Evolutionary conservation across 73 alveolate species (phyloP).

Genomic region (Tetrahymena malaccensis): DNA sequence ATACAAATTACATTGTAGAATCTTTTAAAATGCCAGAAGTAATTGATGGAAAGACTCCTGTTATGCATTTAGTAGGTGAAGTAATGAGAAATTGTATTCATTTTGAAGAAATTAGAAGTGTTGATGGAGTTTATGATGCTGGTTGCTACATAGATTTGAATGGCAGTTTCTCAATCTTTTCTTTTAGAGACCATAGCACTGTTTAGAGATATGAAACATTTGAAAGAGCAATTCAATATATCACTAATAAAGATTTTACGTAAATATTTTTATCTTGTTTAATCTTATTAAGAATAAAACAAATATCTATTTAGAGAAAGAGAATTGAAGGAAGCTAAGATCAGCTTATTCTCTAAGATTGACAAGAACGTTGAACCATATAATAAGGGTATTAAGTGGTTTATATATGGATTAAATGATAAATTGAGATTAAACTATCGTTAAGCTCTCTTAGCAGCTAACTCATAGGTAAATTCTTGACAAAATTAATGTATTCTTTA

Average conservation of each 20-base stretch:
- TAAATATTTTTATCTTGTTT: background rate
- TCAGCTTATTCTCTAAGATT: background rate
- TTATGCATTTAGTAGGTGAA: slow-evolving; percentile 29
- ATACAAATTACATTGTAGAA: slow-evolving; percentile 52
- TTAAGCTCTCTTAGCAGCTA: background rate
- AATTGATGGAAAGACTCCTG: slow-evolving; percentile 26
- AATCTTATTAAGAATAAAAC: background rate
- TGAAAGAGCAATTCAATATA: background rate
- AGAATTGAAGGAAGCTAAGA: background rate
- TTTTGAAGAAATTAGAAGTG: slow-evolving; percentile 49
- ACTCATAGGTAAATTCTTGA: background rate
- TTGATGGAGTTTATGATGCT: slow-evolving; percentile 71
- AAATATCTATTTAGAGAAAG: background rate
- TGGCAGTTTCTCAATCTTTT: slow-evolving; percentile 47
- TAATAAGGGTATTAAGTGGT: background rate
- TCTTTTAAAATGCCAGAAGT: slow-evolving; percentile 28
- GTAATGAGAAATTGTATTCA: slow-evolving; percentile 40
- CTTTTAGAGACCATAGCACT: slow-evolving; percentile 54
- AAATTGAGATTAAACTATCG: background rate
- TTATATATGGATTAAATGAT: background rate
- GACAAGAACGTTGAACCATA: background rate
- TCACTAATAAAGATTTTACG: background rate
- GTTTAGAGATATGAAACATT: background rate
- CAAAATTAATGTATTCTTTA: background rate
- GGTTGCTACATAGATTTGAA: slow-evolving; percentile 43